Evolutionary conservation across 2,329 filamentous ascomycete genomes (phyloP), one percentile per base, ranked within the genome.

Genomic region (Zasmidium cellare): DNA sequence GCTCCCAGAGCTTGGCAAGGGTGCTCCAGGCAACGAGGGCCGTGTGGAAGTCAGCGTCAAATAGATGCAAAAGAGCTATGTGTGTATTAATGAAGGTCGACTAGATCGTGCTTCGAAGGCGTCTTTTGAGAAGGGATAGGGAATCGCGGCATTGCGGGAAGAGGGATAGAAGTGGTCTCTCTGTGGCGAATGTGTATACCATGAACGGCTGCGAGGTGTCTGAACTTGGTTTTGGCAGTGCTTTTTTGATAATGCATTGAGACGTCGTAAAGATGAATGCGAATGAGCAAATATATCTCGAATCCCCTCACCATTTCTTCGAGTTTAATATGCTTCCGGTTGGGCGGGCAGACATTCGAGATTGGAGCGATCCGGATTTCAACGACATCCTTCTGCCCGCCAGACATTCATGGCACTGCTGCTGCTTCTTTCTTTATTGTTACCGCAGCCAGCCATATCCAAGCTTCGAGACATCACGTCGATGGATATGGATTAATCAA

Each of bases 1-100:
- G 69, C 87, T 96, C 69, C 92, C 92, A 72, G 90, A 84, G 78
- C 82, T 96, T 63, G 82, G 84, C 71, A 84, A 88, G 75, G 84
- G 84, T 61, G 84, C 86, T 59, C 84, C 87, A 61, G 91, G 90
- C 69, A 82, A 83, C 63, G 91, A 96, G 81, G 90, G 90, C 69
- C 87, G 92, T 82, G 92, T 96, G 60, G 92, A 96, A 83, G 92
- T 96, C 70, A 85, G 87, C 76, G 83, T 94, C 54, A 41, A 46
- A 25, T 53, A 53, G 41, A 46, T 23, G 50, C 51, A 31, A 9
- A 46, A 53, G 51, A 46, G 38, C 23, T 25, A 38, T 53, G 51
- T 35, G 24, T 46, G 45, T 18, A 9, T 41, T 41, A 14, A 41
- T 18, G 35, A 41, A 9, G 35, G 16, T 41, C 6, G 38, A 28